Percentiles rank a stretch among this genome's conserved stretches.
These are phyloP conservation scores for Lanmaoa pseudosensibilis DNA, from an alignment of 768 basidiomycete species.

Conservation along the genomic window DNA sequence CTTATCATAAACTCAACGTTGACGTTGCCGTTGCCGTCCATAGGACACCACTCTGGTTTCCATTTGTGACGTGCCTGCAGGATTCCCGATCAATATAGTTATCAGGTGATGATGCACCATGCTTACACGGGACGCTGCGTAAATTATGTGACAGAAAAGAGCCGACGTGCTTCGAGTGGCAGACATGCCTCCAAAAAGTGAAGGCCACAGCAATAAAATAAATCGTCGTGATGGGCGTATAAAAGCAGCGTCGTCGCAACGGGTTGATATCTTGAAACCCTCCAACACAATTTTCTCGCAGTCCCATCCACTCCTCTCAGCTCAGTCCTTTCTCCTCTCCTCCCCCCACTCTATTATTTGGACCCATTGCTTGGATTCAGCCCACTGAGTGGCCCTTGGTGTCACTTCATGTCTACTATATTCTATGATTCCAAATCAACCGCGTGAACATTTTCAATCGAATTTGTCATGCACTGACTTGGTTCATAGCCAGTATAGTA, in stretches of 20 bases:
- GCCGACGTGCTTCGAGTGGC: slow-evolving; percentile 6
- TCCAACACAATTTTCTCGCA: slow-evolving; percentile 21
- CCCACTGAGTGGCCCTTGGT: slow-evolving; percentile 23
- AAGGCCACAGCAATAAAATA: slow-evolving; percentile 5
- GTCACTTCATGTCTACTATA: slow-evolving; percentile 33
- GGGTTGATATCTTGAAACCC: not conserved
- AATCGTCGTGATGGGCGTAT: slow-evolving; percentile 11
- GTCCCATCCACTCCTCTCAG: slow-evolving; percentile 10
- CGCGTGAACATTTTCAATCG: slow-evolving; percentile 33
- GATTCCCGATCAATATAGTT: slow-evolving; percentile 23
- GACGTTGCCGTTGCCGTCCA: slow-evolving; percentile 16
- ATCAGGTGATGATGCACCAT: slow-evolving; percentile 20
- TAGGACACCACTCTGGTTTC: slow-evolving; percentile 12
- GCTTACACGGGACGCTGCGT: slow-evolving; percentile 10
- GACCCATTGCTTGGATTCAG: slow-evolving; percentile 11
- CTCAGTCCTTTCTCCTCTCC: too few species aligned
- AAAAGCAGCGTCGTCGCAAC: slow-evolving; percentile 16
- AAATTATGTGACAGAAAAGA: slow-evolving; percentile 24
- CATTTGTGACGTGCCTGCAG: slow-evolving; percentile 27
- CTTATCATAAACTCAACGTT: slow-evolving; percentile 21
- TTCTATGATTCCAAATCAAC: slow-evolving; percentile 42
- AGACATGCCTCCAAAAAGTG: slow-evolving; percentile 13
- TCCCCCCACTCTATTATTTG: not conserved
- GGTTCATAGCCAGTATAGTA: slow-evolving; percentile 65
- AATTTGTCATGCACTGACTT: slow-evolving; percentile 36